phyloP scores from a whole-genome alignment of 352 stramenopile species.

The Phytophthora sp. region DNA sequence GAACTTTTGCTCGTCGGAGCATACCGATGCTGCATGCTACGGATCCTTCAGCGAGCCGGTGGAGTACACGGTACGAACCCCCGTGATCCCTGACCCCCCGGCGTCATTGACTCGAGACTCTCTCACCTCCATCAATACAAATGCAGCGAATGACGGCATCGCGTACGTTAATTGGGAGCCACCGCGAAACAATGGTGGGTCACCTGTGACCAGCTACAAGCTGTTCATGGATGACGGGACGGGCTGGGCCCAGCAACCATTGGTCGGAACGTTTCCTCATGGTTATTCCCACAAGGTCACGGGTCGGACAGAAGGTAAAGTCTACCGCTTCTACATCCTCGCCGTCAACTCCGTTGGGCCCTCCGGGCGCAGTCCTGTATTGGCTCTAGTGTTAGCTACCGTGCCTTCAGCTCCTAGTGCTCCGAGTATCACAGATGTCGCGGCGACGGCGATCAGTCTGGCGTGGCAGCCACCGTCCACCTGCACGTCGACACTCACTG shows the following conservation, averaged over 20 bases:
- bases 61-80: constrained; percentile 90
- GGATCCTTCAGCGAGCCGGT: constrained; percentile 89
- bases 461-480: constrained; percentile 66
- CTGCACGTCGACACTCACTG: constrained; percentile 77
- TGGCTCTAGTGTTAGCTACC: constrained; percentile 91
- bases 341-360: constrained; percentile 86
- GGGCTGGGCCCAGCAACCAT: constrained; percentile 52
- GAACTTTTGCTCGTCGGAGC: constrained; percentile 92
- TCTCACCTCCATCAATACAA: constrained; percentile 70
- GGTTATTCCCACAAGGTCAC: constrained; percentile 52
- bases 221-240: constrained; percentile 89
- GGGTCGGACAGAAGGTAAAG: constrained; percentile 75
- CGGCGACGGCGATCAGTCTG: constrained; percentile 65
- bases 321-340: constrained; percentile 94
- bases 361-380: constrained; percentile 80
- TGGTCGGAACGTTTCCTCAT: constrained; percentile 57
- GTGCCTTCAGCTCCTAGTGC: constrained; percentile 57
- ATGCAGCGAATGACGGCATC: constrained; percentile 54
- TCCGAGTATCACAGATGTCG: constrained; percentile 68
- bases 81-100: constrained; percentile 85
- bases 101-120: constrained; percentile 66
- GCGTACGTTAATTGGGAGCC: constrained; percentile 84
- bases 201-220: constrained; percentile 91
- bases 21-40: constrained; percentile 81
- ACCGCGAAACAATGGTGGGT: constrained; percentile 93